Percentiles rank a stretch among this genome's conserved stretches.
These are phyloP conservation scores for Talaromyces sp. DNA, from an alignment of 2,329 filamentous ascomycete genomes.

Conservation along the genomic window DNA sequence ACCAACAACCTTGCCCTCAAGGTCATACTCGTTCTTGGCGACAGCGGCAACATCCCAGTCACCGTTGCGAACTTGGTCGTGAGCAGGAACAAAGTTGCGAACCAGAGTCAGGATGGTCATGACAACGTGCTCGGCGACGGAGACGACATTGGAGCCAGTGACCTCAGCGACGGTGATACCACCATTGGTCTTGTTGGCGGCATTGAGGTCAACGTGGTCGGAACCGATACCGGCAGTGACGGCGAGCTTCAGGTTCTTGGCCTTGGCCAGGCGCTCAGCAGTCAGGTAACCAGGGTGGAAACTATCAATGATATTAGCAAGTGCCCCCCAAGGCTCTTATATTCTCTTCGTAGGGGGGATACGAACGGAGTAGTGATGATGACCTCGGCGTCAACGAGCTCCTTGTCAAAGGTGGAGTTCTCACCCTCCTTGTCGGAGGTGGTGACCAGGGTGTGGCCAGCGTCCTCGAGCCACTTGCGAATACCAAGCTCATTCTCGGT, in stretches of 20 bases:
- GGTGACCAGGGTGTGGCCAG: constrained; percentile 94
- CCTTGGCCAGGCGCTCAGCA: constrained; percentile 91
- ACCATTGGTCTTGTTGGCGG: constrained; percentile 97
- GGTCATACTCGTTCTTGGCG: constrained; percentile 97
- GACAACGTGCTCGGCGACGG: constrained; percentile 96
- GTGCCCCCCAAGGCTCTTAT: too few species aligned
- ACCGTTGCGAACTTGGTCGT: constrained; percentile 85
- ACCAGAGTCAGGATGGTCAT: constrained; percentile 97
- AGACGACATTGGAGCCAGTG: constrained; percentile 97
- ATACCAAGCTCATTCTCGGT: constrained; percentile 98
- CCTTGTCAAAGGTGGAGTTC: constrained; percentile 90
- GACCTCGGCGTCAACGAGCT: constrained; percentile 94
- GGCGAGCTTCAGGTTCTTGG: constrained; percentile 98
- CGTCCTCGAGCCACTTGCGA: constrained; percentile 95
- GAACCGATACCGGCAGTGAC: constrained; percentile 97
- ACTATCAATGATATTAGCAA: constrained; percentile 50
- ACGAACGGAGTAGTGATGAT: constrained; percentile 97
- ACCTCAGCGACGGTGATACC: constrained; percentile 97
- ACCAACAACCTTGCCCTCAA: constrained; percentile 96
- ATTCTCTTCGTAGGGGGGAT: background rate
- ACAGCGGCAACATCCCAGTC: constrained; percentile 96
- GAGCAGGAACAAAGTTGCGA: constrained; percentile 97
- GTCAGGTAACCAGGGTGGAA: constrained; percentile 99
- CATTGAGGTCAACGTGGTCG: constrained; percentile 96
- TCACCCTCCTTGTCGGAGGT: constrained; percentile 97